Conservation (phyloP, 2,329 filamentous ascomycete species). For the Chaetomium strumarium region DNA sequence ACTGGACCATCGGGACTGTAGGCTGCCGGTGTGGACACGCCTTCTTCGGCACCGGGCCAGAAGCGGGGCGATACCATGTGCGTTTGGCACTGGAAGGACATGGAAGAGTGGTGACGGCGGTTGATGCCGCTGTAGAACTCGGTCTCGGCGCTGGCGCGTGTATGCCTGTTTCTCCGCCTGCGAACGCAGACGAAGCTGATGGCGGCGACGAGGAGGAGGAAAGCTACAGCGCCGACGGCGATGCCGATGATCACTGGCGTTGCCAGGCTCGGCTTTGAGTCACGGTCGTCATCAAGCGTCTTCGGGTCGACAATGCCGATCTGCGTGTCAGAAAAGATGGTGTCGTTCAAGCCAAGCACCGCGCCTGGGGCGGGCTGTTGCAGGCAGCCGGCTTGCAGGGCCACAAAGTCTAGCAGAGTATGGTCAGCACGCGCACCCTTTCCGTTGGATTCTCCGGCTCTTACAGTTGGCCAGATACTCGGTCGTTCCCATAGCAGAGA, state of each 20-base stretch:
- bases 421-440: background rate
- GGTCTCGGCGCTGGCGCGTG: constrained; percentile 25
- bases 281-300: constrained; percentile 13
- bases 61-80: constrained; percentile 36
- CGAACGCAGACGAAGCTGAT: constrained; percentile 41
- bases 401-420: constrained; percentile 39
- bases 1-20: constrained; percentile 17
- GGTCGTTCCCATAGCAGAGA: constrained; percentile 37
- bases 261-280: constrained; percentile 26
- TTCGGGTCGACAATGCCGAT: constrained; percentile 34
- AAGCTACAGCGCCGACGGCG: constrained; percentile 34
- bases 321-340: constrained; percentile 23
- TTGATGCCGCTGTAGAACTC: constrained; percentile 25
- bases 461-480: constrained; percentile 46
- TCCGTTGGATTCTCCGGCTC: background rate
- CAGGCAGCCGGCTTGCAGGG: constrained; percentile 46
- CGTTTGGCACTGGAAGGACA: constrained; percentile 48
- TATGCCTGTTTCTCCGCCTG: constrained; percentile 37
- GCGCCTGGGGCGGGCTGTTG: constrained; percentile 36
- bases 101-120: constrained; percentile 38
- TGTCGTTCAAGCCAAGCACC: constrained; percentile 28
- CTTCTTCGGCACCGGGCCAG: constrained; percentile 28
- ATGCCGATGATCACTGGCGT: constrained; percentile 41
- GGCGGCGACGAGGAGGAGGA: constrained; percentile 34
- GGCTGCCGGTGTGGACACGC: constrained; percentile 11